phyloP scores from a whole-genome alignment of 331 rosid species.

The Rosa hybrid region DNA sequence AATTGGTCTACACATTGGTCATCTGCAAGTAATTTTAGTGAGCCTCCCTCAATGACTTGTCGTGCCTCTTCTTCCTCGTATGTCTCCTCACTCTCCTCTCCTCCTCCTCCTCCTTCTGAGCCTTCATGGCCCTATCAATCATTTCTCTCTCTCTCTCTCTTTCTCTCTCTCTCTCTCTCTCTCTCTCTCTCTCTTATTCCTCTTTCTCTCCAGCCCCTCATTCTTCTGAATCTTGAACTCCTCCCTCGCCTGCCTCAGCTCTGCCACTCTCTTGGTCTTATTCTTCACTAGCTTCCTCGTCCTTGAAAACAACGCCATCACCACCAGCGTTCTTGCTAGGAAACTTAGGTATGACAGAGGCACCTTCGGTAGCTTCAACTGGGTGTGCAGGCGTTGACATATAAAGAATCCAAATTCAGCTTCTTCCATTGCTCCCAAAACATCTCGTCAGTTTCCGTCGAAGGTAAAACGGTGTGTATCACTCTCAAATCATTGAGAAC shows the following conservation, averaged over 20 bases:
- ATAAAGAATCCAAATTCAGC: conserved; percentile 54
- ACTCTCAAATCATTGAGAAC: conserved; percentile 87
- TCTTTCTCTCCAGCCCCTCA: conserved; percentile 45
- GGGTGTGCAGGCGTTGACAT: conserved; percentile 86
- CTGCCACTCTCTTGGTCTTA: conserved; percentile 61
- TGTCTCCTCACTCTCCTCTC: conserved; percentile 53
- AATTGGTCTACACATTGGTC: conserved; percentile 54
- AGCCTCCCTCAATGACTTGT: conserved; percentile 47
- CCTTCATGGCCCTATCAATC: conserved; percentile 45
- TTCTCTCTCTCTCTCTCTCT: too few species aligned
- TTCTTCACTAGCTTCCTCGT: conserved; percentile 39
- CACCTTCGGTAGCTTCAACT: conserved; percentile 62
- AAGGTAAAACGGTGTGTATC: conserved; percentile 70
- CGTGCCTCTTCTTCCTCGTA: conserved; percentile 47
- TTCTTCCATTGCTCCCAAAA: conserved; percentile 82
- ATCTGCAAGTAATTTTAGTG: conserved; percentile 27
- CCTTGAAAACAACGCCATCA: conserved; percentile 17
- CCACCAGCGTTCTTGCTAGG: conserved; percentile 29
- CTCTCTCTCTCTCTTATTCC: conserved; percentile 46
- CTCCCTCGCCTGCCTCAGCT: conserved; percentile 63
- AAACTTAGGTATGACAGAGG: conserved; percentile 58
- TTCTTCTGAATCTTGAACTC: conserved; percentile 56
- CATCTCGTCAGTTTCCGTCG: conserved; percentile 45
- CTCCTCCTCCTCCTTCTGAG: conserved; percentile 62
- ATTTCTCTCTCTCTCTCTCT: conserved; percentile 44